A percentile compares a stretch with the other conserved stretches of the same genome.
These are phyloP conservation scores for Solanum dulcamara DNA, from an alignment of 257 asterid genomes.

Conservation along the genomic window DNA sequence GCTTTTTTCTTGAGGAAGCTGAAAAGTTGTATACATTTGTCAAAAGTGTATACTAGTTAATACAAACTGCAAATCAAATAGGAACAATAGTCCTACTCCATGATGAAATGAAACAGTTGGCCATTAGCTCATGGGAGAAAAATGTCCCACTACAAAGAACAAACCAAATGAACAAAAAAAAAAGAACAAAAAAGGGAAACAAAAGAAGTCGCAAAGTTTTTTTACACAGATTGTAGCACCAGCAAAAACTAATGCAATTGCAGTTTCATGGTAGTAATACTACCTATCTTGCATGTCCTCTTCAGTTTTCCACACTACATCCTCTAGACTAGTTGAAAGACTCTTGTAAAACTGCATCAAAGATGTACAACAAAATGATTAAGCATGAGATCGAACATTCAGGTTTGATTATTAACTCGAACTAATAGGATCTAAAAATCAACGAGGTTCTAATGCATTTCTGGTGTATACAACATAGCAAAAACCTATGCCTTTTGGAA, in stretches of 20 bases:
- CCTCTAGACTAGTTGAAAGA: constrained; percentile 62
- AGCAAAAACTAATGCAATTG: neutral
- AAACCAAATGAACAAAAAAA: constrained; percentile 12
- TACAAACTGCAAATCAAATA: constrained; percentile 1
- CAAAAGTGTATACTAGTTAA: neutral
- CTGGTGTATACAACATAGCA: neutral
- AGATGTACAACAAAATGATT: neutral
- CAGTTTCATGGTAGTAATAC: neutral
- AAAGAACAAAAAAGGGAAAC: constrained; percentile 19
- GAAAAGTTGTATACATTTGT: neutral
- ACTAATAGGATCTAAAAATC: neutral
- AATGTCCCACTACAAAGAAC: constrained; percentile 24
- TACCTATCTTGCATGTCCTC: constrained; percentile 73
- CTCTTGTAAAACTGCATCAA: constrained; percentile 70
- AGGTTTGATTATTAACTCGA: neutral
- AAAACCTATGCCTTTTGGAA: neutral
- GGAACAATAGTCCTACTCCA: neutral
- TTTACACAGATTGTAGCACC: neutral
- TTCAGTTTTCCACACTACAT: constrained; percentile 88
- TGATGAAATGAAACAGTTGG: constrained; percentile 1
- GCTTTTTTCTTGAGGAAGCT: neutral
- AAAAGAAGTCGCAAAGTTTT: neutral
- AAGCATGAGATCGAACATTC: neutral
- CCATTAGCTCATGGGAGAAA: constrained; percentile 28
- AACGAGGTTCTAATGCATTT: neutral